Conservation (phyloP, 139 green algal genomes). For the Desmodesmus armatus region DNA sequence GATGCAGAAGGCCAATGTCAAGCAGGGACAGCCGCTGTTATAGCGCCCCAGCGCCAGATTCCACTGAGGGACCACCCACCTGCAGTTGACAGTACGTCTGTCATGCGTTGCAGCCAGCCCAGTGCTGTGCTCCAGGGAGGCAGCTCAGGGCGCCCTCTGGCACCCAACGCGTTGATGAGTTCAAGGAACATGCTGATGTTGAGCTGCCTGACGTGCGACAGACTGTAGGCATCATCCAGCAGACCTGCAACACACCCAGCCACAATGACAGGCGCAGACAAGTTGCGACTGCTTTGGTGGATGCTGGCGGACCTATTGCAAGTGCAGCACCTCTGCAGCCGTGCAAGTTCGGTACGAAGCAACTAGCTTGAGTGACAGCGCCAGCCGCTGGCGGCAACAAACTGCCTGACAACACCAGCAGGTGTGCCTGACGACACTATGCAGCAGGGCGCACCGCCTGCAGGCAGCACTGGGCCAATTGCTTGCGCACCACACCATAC, state of each 20-base stretch:
- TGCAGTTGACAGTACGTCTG: constrained; percentile 14
- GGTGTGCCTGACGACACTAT: neutral
- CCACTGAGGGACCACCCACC: too few species aligned
- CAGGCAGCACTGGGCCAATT: neutral
- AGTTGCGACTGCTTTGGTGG: too few species aligned
- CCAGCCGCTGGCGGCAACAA: too few species aligned
- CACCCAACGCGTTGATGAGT: constrained; percentile 1
- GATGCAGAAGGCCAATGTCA: too few species aligned
- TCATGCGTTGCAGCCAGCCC: constrained; percentile 38
- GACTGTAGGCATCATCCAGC: constrained; percentile 43
- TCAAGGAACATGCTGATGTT: constrained; percentile 6
- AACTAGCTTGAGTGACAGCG: neutral
- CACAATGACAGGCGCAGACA: neutral
- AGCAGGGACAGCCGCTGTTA: too few species aligned
- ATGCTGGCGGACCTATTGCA: too few species aligned
- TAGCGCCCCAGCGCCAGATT: too few species aligned
- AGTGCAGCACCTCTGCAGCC: neutral
- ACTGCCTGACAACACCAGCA: neutral
- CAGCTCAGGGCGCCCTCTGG: neutral
- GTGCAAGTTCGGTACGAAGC: neutral
- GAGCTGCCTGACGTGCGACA: constrained; percentile 16
- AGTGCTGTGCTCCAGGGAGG: constrained; percentile 16
- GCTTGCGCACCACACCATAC: neutral
- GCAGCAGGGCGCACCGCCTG: too few species aligned
- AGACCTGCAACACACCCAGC: neutral